Evolutionary conservation across 2,329 filamentous ascomycete genomes (phyloP).

Genomic region (Talaromyces sp.): DNA sequence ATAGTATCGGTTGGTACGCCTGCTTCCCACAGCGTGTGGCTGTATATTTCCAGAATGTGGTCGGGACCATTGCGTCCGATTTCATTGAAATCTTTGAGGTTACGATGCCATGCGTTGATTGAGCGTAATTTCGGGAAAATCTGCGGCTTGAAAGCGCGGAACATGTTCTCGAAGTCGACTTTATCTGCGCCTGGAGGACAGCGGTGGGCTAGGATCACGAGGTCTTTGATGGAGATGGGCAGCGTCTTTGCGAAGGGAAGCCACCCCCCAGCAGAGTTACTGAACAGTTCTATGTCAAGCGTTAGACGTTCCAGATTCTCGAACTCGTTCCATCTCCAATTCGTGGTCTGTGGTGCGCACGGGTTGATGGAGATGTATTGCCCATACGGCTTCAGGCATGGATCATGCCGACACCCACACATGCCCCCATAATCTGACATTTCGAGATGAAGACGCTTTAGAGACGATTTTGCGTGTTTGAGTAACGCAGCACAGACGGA

Average conservation of each 20-base stretch:
- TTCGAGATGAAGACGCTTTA: not conserved
- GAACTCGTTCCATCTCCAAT: slow-evolving; percentile 5
- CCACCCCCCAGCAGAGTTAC: not conserved
- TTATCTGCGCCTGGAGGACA: slow-evolving; percentile 6
- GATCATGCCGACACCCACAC: not conserved
- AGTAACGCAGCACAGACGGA: not conserved
- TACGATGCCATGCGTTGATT: slow-evolving; percentile 1
- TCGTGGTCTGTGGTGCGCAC: not conserved
- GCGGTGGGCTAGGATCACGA: not conserved
- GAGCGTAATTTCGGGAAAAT: not conserved
- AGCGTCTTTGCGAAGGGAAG: not conserved
- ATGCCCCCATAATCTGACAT: not conserved
- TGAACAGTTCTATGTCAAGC: not conserved
- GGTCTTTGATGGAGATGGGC: not conserved
- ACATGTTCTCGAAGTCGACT: slow-evolving; percentile 6
- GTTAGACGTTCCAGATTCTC: slow-evolving; percentile 1
- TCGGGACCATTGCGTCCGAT: not conserved
- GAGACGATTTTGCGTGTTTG: not conserved
- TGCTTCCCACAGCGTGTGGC: not conserved
- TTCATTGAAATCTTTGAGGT: not conserved
- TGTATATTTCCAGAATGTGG: not conserved
- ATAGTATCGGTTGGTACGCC: not conserved
- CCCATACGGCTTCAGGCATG: not conserved
- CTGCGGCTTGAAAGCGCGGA: slow-evolving; percentile 6
- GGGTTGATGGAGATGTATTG: not conserved